A percentile compares a stretch with the other conserved stretches of the same genome.
phyloP scores from a whole-genome alignment of 2,329 filamentous ascomycete genomes.

The Apiospora kogelbergensis region DNA sequence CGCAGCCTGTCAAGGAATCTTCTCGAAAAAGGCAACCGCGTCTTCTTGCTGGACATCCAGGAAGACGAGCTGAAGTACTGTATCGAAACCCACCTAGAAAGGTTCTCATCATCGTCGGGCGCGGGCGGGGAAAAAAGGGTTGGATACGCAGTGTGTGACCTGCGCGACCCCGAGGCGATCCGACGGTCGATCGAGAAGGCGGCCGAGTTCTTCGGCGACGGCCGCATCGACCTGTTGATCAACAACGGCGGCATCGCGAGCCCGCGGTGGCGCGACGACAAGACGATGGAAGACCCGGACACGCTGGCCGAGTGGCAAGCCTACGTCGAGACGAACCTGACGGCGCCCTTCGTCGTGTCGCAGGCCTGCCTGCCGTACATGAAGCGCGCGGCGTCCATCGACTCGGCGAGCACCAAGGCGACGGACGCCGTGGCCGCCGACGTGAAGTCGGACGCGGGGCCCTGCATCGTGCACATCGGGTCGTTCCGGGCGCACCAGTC shows the following conservation, averaged over 20 bases:
- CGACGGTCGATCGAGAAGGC: constrained; percentile 34
- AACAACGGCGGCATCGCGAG: constrained; percentile 38
- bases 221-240: constrained; percentile 38
- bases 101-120: constrained; percentile 16
- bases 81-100: constrained; percentile 29
- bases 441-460: constrained; percentile 28
- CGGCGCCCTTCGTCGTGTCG: constrained; percentile 43
- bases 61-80: constrained; percentile 38
- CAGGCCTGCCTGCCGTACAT: constrained; percentile 48
- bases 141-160: constrained; percentile 39
- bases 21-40: constrained; percentile 39
- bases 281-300: constrained; percentile 44
- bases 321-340: constrained; percentile 46
- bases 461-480: constrained; percentile 46
- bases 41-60: constrained; percentile 45
- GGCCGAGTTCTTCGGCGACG: constrained; percentile 35
- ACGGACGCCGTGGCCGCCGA: constrained; percentile 8
- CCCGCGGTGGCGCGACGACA: constrained; percentile 41
- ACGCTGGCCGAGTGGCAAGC: constrained; percentile 45
- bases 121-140: constrained; percentile 15
- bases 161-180: constrained; percentile 37
- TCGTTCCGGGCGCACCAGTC: constrained; percentile 45
- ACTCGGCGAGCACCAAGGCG: constrained; percentile 14
- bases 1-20: constrained; percentile 43
- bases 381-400: constrained; percentile 28